Evolutionary conservation across 192 early-diverging fungal genomes (phyloP).

Genomic region (Chytriomyces confervae): DNA sequence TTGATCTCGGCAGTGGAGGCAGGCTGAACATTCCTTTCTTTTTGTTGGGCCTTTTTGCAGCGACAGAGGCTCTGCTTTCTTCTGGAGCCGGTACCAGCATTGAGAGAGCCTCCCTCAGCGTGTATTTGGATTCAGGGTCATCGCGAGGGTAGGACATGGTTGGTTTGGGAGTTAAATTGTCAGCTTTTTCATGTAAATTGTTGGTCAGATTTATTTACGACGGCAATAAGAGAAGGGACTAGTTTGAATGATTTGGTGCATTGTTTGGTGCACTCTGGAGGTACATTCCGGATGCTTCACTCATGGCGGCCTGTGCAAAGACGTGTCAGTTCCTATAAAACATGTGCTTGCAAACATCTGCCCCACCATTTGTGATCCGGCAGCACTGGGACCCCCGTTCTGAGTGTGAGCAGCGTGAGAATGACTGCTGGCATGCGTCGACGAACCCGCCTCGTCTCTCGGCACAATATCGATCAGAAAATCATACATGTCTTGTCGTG

Average conservation of each 20-base stretch:
- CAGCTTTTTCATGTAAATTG: no score
- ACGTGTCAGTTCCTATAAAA: no score
- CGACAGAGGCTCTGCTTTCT: not conserved
- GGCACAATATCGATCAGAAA: slow-evolving; percentile 98
- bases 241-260: no score
- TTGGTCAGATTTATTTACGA: no score
- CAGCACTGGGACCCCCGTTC: slow-evolving; percentile 41
- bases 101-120: slow-evolving; percentile 16
- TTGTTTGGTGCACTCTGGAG: no score
- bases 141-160: no score
- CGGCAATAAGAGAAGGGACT: no score
- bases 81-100: slow-evolving; percentile 18
- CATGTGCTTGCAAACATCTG: no score
- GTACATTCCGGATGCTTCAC: no score
- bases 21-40: not conserved
- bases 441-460: slow-evolving; percentile 67
- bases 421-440: not conserved
- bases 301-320: no score
- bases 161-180: no score
- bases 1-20: not conserved
- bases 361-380: no score
- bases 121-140: not conserved
- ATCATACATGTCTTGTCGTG: slow-evolving; percentile 93
- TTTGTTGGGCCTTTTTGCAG: not conserved
- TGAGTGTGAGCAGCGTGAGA: not conserved